Percentiles rank a stretch among this genome's conserved stretches.
These are phyloP conservation scores for Furcasterigmium furcatum DNA, from an alignment of 2,329 filamentous ascomycete species.

Conservation along the genomic window DNA sequence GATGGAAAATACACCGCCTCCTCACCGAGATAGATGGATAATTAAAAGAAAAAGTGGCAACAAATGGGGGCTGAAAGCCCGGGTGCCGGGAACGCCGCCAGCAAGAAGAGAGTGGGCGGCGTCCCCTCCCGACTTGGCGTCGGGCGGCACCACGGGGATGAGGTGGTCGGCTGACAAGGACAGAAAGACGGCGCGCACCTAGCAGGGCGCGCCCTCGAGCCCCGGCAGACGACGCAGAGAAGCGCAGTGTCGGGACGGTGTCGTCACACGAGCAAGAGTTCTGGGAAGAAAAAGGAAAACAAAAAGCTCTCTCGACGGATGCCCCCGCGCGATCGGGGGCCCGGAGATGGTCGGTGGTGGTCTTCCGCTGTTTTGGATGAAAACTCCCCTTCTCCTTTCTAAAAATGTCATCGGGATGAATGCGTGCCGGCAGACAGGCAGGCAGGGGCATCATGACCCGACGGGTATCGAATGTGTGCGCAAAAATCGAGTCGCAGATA, in stretches of 20 bases:
- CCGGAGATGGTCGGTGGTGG: background rate
- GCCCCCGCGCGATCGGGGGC: background rate
- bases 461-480: constrained; percentile 15
- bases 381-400: background rate
- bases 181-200: too few species aligned
- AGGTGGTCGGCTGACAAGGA: too few species aligned
- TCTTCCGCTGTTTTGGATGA: background rate
- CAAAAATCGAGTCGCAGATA: constrained; percentile 8
- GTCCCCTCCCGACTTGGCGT: background rate
- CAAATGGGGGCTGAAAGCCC: background rate
- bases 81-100: background rate
- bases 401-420: background rate
- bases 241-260: too few species aligned
- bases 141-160: too few species aligned
- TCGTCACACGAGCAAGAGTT: too few species aligned
- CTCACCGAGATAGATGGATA: background rate
- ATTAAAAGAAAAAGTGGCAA: background rate
- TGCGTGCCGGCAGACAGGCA: background rate
- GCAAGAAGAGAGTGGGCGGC: background rate
- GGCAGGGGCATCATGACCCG: too few species aligned
- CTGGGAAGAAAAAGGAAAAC: background rate
- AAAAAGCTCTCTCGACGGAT: background rate
- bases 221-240: too few species aligned
- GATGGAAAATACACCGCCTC: too few species aligned
- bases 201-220: too few species aligned